A percentile compares a stretch with the other conserved stretches of the same genome.
These are phyloP conservation scores for Lagenidium giganteum DNA, from an alignment of 352 stramenopile species.

Conservation along the genomic window DNA sequence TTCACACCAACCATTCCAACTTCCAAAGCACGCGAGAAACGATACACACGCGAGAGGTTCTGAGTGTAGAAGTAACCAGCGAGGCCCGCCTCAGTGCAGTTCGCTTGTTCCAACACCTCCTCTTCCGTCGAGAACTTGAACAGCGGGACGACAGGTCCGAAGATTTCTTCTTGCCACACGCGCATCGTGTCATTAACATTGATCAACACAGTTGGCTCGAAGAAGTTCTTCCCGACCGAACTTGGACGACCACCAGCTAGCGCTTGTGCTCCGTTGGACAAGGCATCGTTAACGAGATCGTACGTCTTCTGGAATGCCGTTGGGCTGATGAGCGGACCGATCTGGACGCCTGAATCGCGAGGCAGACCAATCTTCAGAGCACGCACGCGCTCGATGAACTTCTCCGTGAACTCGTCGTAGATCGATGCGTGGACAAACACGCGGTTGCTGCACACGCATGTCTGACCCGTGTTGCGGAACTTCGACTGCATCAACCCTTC, in stretches of 20 bases:
- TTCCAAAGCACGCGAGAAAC: conserved; percentile 85
- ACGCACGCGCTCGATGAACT: conserved; percentile 64
- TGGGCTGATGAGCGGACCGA: conserved; percentile 95
- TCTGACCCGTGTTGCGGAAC: conserved; percentile 89
- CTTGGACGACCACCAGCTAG: conserved; percentile 79
- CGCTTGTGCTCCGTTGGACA: conserved; percentile 87
- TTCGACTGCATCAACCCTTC: conserved; percentile 84
- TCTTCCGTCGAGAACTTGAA: conserved; percentile 93
- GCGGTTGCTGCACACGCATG: conserved; percentile 87
- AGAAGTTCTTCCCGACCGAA: conserved; percentile 83
- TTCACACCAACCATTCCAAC: conserved; percentile 95
- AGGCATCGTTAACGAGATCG: conserved; percentile 83
- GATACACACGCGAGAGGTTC: conserved; percentile 85
- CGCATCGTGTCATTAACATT: conserved; percentile 83
- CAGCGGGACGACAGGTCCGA: conserved; percentile 94
- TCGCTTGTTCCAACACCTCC: conserved; percentile 93
- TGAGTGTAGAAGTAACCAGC: conserved; percentile 94
- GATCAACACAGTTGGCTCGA: conserved; percentile 92
- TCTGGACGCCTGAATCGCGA: conserved; percentile 56
- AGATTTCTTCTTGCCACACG: conserved; percentile 92
- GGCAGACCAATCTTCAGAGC: conserved; percentile 89
- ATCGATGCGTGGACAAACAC: conserved; percentile 93
- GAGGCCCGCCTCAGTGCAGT: conserved; percentile 90
- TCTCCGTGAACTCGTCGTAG: conserved; percentile 91
- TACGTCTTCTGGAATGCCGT: conserved; percentile 86